Conservation (phyloP, 2,329 filamentous ascomycete genomes). For the Endocalyx cinctus region DNA sequence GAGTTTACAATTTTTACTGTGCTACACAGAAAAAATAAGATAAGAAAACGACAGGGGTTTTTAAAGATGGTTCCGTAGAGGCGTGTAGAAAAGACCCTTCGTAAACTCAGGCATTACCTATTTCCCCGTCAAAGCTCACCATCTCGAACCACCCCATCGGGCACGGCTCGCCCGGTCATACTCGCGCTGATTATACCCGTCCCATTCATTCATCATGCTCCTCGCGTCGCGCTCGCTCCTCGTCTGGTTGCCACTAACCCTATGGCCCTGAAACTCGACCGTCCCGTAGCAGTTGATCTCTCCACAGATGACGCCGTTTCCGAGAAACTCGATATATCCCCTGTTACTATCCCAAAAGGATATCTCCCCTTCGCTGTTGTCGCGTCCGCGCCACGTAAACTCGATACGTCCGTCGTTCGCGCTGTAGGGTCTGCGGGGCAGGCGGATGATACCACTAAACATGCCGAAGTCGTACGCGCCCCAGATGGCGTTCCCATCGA, state of each 20-base stretch:
- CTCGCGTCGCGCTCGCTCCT: constrained; percentile 23
- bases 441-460: constrained; percentile 37
- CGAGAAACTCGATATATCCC: constrained; percentile 33
- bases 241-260: constrained; percentile 22
- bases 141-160: too few relatives aligned
- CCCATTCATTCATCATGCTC: constrained; percentile 23
- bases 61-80: too few relatives aligned
- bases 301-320: constrained; percentile 31
- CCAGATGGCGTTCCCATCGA: constrained; percentile 38
- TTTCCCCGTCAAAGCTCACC: too few relatives aligned
- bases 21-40: too few relatives aligned
- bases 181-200: constrained; percentile 22
- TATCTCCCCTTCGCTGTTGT: constrained; percentile 21
- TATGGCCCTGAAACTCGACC: constrained; percentile 23
- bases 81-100: too few relatives aligned
- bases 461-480: constrained; percentile 39
- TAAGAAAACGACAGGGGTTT: too few relatives aligned
- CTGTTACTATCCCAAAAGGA: constrained; percentile 19
- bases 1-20: too few relatives aligned
- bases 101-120: too few relatives aligned
- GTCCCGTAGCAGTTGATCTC: constrained; percentile 19
- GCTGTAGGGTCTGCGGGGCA: constrained; percentile 30
- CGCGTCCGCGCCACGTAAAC: constrained; percentile 34
- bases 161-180: constrained; percentile 23
- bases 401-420: constrained; percentile 22